Evolutionary conservation across 2,329 filamentous ascomycete genomes (phyloP), one percentile per base, ranked within the genome.

Genomic region (Cladosporium sp.): DNA sequence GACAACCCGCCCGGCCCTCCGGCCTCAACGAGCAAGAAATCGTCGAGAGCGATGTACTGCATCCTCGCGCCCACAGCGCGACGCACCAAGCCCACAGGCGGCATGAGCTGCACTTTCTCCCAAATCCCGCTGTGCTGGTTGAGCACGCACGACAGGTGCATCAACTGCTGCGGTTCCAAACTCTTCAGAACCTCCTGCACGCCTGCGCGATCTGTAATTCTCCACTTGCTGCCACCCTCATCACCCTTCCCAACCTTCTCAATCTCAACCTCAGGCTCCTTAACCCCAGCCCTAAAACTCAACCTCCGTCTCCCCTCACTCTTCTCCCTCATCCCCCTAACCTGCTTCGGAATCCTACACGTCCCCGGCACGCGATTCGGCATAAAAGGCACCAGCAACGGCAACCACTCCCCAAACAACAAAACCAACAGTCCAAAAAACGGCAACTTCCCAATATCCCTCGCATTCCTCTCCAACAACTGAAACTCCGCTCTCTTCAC

Each of bases 381-480:
- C 28, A 96, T 80, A 34, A 88, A 85, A 7, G 93, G 80, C 1
- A 96, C 89, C 6, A 96, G 79, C 6, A 98, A 74, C 0, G 93
- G 92, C 1, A 93, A 91, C 79, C 96, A 89, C 78, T 98, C 94
- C 28, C 93, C 94, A 75, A 91, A 91, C 18, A 96, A 68, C 0
- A 94, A 72, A 7, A 97, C 83, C 58, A 97, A 80, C 3, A 96
- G 67, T 0, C 82, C 88, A 75, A 99, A 97, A 1, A 91, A 77
- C 0, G 93, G 92, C 61, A 97, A 82, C 26, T 92, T 88, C n/a
- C 86, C 80, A 54, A 92, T 79, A 76, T 98, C 95, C 72, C 90
- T 85, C 49, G 82, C 81, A 49, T 88, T 89, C 66, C 94, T 86
- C 67, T 81, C 80, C 59, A 90, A 78, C 1, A 96, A 84, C 69